Base-by-base conservation (phyloP, 805 yeast species). In the Kluyveromyces lactis region DNA sequence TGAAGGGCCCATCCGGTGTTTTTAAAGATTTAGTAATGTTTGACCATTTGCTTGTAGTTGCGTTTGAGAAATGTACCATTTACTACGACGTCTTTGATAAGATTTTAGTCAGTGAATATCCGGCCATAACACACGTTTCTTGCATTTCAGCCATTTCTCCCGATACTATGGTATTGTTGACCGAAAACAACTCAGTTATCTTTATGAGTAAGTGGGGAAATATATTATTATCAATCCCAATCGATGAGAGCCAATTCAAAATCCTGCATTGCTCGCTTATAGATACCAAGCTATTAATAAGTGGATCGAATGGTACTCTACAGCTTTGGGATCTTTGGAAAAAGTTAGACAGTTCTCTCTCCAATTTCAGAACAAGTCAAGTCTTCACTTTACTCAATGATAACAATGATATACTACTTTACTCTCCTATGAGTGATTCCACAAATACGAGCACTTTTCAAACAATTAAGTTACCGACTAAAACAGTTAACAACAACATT, bases 241-340 rank as follows among this genome's bases (percentile, higher is more conserved):
- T 17, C n/a, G 18, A 21, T 24, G 18, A 26, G 12, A 7, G 8
- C 5, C 5, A 16, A 6, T 30, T 30, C 19, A 34, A 34, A 9
- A n/a, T 16, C 29, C 13, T 24, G 5, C 21, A 34, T 18, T 2
- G 16, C 12, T 34, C 37, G 15, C 10, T 26, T 3, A 24, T 34
- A 3, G 37, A 13, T 34, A 26, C n/a, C 11, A 34, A 24, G 19
- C 23, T 34, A n/a, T 18, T 34, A n/a, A 5, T 34, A 8, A n/a
- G 15, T 12, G 37, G 37, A 2, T 7, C 37, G 7, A 34, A 34
- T 16, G 64, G 63, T 4, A 36, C 44, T 5, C 51, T 52, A 23
- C 53, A 52, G 34, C 13, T 47, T 2, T 55, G 62, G 58, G 41
- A 49, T 21, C 38, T 55, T 18, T 60, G 61, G 59, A 50, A 51